phyloP scores from a whole-genome alignment of 768 basidiomycete genomes.

The Mrakia blollopis region DNA sequence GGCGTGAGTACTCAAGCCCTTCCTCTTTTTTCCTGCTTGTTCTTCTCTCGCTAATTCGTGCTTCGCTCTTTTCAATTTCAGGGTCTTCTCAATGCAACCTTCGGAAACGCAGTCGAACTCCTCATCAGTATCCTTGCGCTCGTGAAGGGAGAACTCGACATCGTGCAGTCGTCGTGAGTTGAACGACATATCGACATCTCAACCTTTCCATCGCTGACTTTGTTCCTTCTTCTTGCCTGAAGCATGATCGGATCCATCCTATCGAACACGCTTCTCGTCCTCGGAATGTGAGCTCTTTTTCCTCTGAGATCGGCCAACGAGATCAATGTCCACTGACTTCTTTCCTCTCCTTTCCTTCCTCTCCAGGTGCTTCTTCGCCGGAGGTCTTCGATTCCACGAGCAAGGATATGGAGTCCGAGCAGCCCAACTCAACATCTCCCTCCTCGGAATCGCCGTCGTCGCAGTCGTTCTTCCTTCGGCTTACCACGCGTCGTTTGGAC shows the following conservation, averaged over 20 bases:
- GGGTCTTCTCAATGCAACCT: slow-evolving; percentile 30
- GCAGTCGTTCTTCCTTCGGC: slow-evolving; percentile 26
- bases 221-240: not conserved
- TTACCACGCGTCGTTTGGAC: slow-evolving; percentile 9
- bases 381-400: slow-evolving; percentile 32
- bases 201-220: not conserved
- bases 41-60: not conserved
- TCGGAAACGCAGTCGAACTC: slow-evolving; percentile 32
- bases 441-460: slow-evolving; percentile 28
- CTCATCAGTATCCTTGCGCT: slow-evolving; percentile 32
- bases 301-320: no score
- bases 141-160: slow-evolving; percentile 28
- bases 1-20: not conserved
- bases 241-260: slow-evolving; percentile 33
- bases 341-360: no score
- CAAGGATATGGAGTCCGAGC: slow-evolving; percentile 31
- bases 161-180: slow-evolving; percentile 25
- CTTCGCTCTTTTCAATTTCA: not conserved
- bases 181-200: not conserved
- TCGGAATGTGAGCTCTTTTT: slow-evolving; percentile 29
- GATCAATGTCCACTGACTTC: no score
- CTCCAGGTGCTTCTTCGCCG: slow-evolving; percentile 18
- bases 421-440: slow-evolving; percentile 32
- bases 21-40: not conserved
- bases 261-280: slow-evolving; percentile 30